Base-by-base conservation (phyloP, 2,329 filamentous ascomycete species). In the Penicillium palitans region DNA sequence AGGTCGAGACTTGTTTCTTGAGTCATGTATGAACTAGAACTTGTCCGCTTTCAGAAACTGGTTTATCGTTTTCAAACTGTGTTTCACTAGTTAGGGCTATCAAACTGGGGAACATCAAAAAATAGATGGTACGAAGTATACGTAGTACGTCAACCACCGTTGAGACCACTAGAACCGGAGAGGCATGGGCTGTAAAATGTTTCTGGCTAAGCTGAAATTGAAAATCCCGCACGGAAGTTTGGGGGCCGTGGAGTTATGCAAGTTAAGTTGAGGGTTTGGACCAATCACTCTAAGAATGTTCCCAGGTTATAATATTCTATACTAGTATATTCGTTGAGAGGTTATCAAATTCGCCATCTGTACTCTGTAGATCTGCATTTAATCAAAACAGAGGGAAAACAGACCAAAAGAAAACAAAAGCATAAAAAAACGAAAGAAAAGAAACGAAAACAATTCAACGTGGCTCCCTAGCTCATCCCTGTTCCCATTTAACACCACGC, bases 201-300 rank as follows among this genome's bases (percentile, higher is more conserved):
- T 35, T 48, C 15, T 48, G 19, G 46, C 46, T 48, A 33, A 35
- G 40, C 40, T 53, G 51, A 45, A 51, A 45, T 37, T 45, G 55
- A 47, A 53, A 53, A 47, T 53, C 42, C 27, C 49, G 55, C 55
- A 57, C 33, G 39, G 54, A 39, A 24, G 33, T 46, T 57, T 57
- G 55, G 55, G 55, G 55, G 55, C 55, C 55, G 17, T 55, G 52
- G 45, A 55, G 52, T 50, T 48, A 55, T 33, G 52, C 52, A 19
- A 37, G 44, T 31, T 3, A 29, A 13, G 44, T 42, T 46, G 17
- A 40, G 37, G 21, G 0, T 19, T 39, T 49, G n/a, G 29, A 41
- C 45, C 52, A 55, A 55, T 55, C 52, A 21, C 13, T 25, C 17
- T 19, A 12, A 1, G 45, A 40, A 33, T 24, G 4, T 19, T 52